Conservation (phyloP, 768 basidiomycete species). For the Lactifluus pinguis region DNA sequence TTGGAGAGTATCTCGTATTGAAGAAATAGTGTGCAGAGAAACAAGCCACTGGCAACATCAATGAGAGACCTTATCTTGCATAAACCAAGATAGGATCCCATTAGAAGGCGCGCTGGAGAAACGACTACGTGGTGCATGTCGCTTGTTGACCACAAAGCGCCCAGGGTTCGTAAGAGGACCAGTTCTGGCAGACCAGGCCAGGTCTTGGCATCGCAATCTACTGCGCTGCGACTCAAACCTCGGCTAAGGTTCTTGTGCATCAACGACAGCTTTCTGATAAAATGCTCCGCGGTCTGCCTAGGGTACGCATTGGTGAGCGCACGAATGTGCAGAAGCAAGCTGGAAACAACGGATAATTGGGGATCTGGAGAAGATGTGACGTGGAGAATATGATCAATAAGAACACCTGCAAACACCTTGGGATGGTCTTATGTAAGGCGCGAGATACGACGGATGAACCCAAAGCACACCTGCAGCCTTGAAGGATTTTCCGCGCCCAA, state of each 20-base stretch:
- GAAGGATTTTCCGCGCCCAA: constrained; percentile 86
- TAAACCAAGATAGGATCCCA: constrained; percentile 86
- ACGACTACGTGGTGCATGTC: constrained; percentile 88
- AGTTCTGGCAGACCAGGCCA: constrained; percentile 87
- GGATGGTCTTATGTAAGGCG: background rate
- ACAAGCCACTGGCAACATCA: constrained; percentile 81
- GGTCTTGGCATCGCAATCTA: constrained; percentile 56
- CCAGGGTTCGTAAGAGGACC: constrained; percentile 68
- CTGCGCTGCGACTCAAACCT: constrained; percentile 65
- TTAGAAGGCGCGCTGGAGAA: constrained; percentile 77
- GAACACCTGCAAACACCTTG: constrained; percentile 63
- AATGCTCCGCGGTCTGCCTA: constrained; percentile 64
- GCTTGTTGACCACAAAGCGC: constrained; percentile 85
- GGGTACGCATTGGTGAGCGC: constrained; percentile 77
- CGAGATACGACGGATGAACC: background rate
- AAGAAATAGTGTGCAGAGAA: constrained; percentile 75
- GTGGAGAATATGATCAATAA: constrained; percentile 84
- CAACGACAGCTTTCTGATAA: constrained; percentile 70
- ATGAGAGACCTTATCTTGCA: constrained; percentile 63
- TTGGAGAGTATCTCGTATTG: constrained; percentile 83
- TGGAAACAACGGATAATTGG: constrained; percentile 48
- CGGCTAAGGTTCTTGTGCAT: constrained; percentile 93
- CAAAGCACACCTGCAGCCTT: constrained; percentile 68
- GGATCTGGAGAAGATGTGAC: constrained; percentile 57
- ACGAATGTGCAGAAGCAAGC: constrained; percentile 69